Conservation (phyloP, 2,329 filamentous ascomycete genomes). For the Fusarium sp. region DNA sequence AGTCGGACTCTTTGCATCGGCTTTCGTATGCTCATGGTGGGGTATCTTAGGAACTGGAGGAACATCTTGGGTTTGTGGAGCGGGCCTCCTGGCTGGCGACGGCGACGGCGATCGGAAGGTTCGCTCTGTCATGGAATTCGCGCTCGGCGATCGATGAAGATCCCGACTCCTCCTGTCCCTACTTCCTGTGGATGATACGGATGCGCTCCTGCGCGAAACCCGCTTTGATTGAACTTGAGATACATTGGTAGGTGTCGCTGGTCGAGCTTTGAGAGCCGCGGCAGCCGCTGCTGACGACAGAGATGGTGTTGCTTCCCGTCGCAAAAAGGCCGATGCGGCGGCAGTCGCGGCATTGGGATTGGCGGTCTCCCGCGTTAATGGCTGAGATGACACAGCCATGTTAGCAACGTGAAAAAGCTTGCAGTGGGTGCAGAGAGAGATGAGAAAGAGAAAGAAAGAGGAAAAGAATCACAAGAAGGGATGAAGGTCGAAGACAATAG, state of each 20-base stretch:
- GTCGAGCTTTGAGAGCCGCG: constrained; percentile 82
- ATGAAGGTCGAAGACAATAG: constrained; percentile 5
- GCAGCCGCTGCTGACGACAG: constrained; percentile 89
- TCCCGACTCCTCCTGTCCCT: constrained; percentile 58
- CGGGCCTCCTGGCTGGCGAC: constrained; percentile 67
- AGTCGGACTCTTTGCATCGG: constrained; percentile 45
- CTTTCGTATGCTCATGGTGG: constrained; percentile 53
- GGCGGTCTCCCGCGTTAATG: constrained; percentile 72
- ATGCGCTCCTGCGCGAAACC: constrained; percentile 78
- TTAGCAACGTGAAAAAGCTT: constrained; percentile 37
- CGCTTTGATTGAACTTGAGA: constrained; percentile 90
- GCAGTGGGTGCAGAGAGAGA: constrained; percentile 2
- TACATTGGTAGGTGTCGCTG: constrained; percentile 82
- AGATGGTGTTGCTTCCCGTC: constrained; percentile 70
- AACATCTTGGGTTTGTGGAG: constrained; percentile 59
- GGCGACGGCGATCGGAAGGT: constrained; percentile 86
- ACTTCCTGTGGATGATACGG: constrained; percentile 75
- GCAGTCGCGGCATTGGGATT: constrained; percentile 82
- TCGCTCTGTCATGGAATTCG: constrained; percentile 86
- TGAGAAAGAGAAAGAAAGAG: not conserved
- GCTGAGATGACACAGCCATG: constrained; percentile 59
- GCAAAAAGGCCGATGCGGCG: constrained; percentile 83
- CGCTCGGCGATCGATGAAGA: constrained; percentile 76
- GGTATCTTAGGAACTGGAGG: constrained; percentile 85
- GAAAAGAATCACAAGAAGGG: not conserved